phyloP scores from a whole-genome alignment of 345 rosid species.

The Eucalyptus virginea region DNA sequence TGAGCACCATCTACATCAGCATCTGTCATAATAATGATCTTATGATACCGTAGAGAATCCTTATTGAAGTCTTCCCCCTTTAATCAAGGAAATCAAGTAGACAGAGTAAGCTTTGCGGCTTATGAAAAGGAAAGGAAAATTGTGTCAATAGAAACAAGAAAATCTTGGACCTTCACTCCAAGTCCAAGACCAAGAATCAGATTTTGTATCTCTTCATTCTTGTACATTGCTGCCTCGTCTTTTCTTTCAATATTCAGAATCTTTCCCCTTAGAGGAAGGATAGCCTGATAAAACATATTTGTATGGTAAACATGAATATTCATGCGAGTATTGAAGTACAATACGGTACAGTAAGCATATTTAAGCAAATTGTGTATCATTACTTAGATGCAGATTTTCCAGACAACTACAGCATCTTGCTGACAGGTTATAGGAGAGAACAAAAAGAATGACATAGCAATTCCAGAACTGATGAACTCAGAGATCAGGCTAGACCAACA shows the following conservation, averaged over 20 bases:
- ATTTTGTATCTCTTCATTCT: conserved; percentile 95
- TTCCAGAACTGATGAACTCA: background rate
- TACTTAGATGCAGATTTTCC: background rate
- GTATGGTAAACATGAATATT: background rate
- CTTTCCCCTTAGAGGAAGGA: conserved; percentile 97
- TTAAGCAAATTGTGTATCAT: background rate
- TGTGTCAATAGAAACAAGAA: background rate
- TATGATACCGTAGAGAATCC: conserved; percentile 84
- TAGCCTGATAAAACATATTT: conserved; percentile 44
- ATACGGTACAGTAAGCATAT: background rate
- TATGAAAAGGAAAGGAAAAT: background rate
- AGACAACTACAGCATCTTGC: background rate
- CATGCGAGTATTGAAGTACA: background rate
- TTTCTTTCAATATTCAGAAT: conserved; percentile 87
- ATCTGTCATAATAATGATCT: conserved; percentile 94
- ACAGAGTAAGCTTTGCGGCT: background rate
- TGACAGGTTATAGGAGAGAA: background rate
- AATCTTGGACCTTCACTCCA: conserved; percentile 69
- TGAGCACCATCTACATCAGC: conserved; percentile 99
- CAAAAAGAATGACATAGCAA: background rate
- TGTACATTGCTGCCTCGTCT: conserved; percentile 98
- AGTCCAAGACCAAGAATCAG: conserved; percentile 93
- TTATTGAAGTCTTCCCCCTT: conserved; percentile 93
- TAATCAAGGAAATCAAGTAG: background rate
- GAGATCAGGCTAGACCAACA: background rate